phyloP scores from a whole-genome alignment of 129 eudicot genomes.

The Saposhnikovia divaricata region DNA sequence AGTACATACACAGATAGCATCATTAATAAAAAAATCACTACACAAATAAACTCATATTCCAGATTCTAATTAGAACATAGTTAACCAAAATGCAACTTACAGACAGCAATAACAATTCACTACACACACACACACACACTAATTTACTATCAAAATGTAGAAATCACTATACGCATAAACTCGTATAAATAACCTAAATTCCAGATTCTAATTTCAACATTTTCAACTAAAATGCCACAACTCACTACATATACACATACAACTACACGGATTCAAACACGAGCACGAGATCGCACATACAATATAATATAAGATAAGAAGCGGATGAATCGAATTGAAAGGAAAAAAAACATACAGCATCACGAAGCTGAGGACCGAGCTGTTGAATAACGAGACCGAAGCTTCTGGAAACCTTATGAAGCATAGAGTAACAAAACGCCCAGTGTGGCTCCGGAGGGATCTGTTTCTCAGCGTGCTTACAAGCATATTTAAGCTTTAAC shows the following conservation, averaged over 20 bases:
- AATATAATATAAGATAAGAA: no score
- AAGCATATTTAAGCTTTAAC: constrained; percentile 77
- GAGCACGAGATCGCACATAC: no score
- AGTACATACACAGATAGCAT: background rate
- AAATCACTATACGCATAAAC: background rate
- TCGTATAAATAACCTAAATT: no score
- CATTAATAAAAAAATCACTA: no score
- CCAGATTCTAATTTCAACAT: no score
- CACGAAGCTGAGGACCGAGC: constrained; percentile 77
- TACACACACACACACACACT: background rate
- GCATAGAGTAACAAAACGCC: constrained; percentile 92
- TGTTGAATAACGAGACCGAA: constrained; percentile 93
- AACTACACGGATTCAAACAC: no score
- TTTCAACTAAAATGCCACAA: no score
- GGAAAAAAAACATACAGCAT: constrained; percentile 49
- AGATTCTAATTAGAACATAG: no score
- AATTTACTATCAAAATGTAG: no score
- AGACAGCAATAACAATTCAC: background rate
- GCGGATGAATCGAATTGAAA: background rate
- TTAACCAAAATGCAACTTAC: background rate
- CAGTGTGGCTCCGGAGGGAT: constrained; percentile 89
- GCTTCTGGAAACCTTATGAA: constrained; percentile 88
- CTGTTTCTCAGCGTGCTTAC: constrained; percentile 76
- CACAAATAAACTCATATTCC: background rate
- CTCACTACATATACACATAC: no score